Evolutionary conservation across 2,329 filamentous ascomycete genomes (phyloP).

Genomic region (Alternaria solani): DNA sequence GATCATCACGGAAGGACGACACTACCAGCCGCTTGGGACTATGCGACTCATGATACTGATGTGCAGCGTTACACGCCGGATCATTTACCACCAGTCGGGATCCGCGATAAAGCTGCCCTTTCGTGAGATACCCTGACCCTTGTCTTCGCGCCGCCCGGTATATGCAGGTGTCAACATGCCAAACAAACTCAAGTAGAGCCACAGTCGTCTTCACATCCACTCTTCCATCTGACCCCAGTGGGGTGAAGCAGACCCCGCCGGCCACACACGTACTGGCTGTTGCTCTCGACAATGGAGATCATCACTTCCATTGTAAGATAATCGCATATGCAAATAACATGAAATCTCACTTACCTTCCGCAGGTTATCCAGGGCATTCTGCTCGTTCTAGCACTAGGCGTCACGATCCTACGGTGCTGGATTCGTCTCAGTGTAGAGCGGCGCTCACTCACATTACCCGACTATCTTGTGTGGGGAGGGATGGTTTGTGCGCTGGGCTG

Average conservation of each 20-base stretch:
- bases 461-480: slow-evolving; percentile 33
- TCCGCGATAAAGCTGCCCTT: background rate
- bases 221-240: background rate
- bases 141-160: background rate
- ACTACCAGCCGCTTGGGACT: slow-evolving; percentile 10
- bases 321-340: background rate
- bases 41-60: slow-evolving; percentile 5
- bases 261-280: background rate
- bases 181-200: slow-evolving; percentile 2
- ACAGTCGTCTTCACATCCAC: background rate
- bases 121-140: background rate
- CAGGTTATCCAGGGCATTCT: slow-evolving; percentile 27
- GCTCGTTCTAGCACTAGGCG: slow-evolving; percentile 22
- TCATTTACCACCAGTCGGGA: slow-evolving; percentile 3
- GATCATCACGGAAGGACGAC: slow-evolving; percentile 8
- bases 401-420: slow-evolving; percentile 29
- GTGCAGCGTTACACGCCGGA: background rate
- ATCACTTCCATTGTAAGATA: slow-evolving; percentile 9
- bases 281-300: slow-evolving; percentile 6
- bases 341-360: background rate
- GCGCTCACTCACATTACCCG: slow-evolving; percentile 23
- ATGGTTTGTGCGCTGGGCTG: slow-evolving; percentile 31
- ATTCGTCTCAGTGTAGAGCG: slow-evolving; percentile 24
- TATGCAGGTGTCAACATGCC: slow-evolving; percentile 7
- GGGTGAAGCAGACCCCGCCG: background rate